Evolutionary conservation across 164 flowering plant species (phyloP).

Genomic region (Nymphaea colorata): DNA sequence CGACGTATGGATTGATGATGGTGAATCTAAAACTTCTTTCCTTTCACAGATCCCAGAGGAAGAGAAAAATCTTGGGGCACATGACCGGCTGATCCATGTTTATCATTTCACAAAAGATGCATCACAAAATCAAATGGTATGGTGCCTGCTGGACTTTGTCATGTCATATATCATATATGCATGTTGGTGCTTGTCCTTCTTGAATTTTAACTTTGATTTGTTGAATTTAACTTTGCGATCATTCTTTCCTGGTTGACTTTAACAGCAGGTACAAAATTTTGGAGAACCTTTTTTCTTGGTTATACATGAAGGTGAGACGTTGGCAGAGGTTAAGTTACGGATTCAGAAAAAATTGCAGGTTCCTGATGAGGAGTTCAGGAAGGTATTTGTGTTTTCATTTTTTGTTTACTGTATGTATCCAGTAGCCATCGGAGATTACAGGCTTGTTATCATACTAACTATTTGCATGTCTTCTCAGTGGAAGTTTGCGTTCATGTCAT

Average conservation of each 20-base stretch:
- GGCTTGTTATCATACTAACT: not conserved
- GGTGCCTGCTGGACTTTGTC: not conserved
- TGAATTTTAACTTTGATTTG: not conserved
- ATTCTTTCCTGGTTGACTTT: conserved; percentile 1
- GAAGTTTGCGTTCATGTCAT: conserved; percentile 74
- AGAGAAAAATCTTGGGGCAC: conserved; percentile 68
- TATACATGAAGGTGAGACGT: conserved; percentile 62
- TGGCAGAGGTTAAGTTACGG: conserved; percentile 56
- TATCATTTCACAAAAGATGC: conserved; percentile 67
- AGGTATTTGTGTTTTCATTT: conserved; percentile 19
- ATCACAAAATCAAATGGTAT: conserved; percentile 54
- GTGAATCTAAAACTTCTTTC: not conserved
- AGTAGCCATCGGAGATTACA: not conserved
- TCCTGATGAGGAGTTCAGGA: conserved; percentile 51
- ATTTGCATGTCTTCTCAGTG: conserved; percentile 30
- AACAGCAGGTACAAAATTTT: conserved; percentile 62
- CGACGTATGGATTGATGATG: too few species aligned
- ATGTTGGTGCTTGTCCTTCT: not conserved
- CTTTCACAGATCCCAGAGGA: conserved; percentile 58
- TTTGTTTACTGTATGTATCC: not conserved
- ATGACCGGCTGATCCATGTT: conserved; percentile 71
- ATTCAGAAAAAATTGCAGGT: conserved; percentile 69
- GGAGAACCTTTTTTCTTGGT: conserved; percentile 79
- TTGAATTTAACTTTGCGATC: not conserved
- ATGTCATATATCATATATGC: not conserved